Percentiles rank a stretch among this genome's conserved stretches.
Evolutionary conservation across 192 early-diverging fungal genomes (phyloP).

Genomic region (Coemansia sp.): DNA sequence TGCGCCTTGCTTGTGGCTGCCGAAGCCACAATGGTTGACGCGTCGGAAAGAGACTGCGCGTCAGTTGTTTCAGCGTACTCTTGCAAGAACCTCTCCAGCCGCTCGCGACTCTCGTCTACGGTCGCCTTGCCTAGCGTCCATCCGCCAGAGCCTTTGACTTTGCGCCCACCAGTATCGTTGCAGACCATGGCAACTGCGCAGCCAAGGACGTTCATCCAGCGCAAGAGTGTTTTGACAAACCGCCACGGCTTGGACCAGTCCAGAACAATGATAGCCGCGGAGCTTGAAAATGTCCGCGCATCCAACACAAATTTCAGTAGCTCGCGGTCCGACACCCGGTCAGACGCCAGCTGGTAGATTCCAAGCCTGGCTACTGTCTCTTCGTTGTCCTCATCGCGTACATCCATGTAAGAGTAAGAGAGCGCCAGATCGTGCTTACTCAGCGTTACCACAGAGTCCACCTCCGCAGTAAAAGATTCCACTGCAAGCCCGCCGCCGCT

Average conservation of each 20-base stretch:
- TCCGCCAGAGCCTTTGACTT: constrained; percentile 48
- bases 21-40: constrained; percentile 23
- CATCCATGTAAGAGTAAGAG: constrained; percentile 78
- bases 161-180: constrained; percentile 31
- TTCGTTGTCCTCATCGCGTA: constrained; percentile 87
- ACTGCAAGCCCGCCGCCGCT: constrained; percentile 30
- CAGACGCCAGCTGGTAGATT: constrained; percentile 75
- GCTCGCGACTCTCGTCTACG: constrained; percentile 68
- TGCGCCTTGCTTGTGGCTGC: neutral
- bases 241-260: constrained; percentile 91
- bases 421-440: constrained; percentile 75
- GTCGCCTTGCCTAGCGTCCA: constrained; percentile 69
- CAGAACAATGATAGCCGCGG: constrained; percentile 73
- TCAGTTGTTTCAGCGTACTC: constrained; percentile 62
- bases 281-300: constrained; percentile 59
- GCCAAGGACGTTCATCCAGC: constrained; percentile 74
- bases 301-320: constrained; percentile 73
- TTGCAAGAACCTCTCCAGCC: constrained; percentile 67
- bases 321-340: constrained; percentile 63
- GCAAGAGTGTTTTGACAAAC: constrained; percentile 76
- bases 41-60: constrained; percentile 12
- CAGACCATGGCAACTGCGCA: constrained; percentile 55
- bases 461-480: constrained; percentile 13
- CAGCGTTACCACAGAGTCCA: constrained; percentile 38
- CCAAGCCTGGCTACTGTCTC: constrained; percentile 65